These are phyloP conservation scores for Agastache rugosa DNA, from an alignment of 257 asterid species.

Conservation along the genomic window DNA sequence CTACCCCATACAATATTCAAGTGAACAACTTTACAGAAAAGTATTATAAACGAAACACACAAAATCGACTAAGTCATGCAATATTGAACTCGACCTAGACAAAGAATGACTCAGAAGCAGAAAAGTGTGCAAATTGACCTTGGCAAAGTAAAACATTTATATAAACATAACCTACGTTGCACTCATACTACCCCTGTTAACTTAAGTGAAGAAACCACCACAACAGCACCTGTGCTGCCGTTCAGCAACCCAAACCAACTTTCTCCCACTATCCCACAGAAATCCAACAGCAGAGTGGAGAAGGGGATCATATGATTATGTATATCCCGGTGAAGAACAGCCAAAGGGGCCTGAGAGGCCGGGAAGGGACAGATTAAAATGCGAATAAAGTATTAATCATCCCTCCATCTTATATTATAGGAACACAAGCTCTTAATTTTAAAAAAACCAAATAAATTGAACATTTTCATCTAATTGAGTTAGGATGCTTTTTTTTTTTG, in stretches of 20 bases:
- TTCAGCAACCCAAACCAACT: neutral
- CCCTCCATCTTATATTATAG: neutral
- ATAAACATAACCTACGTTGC: neutral
- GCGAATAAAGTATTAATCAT: neutral
- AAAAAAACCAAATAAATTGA: neutral
- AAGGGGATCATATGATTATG: neutral
- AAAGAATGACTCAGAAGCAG: neutral
- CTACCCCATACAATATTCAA: neutral
- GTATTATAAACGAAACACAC: neutral
- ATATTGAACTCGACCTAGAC: neutral
- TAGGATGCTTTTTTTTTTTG: neutral
- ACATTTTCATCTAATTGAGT: neutral
- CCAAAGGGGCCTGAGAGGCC: neutral
- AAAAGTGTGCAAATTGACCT: neutral
- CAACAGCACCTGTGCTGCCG: neutral
- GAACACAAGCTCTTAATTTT: neutral
- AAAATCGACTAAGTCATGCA: neutral
- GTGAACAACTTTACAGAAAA: neutral
- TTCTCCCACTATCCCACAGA: neutral
- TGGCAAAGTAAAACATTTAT: neutral
- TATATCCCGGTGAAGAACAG: neutral
- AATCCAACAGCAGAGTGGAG: neutral
- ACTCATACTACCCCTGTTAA: neutral
- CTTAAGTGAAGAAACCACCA: neutral
- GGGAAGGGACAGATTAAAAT: neutral